Base-by-base conservation (phyloP, 805 yeast genomes). In the Blastobotrys robertii region DNA sequence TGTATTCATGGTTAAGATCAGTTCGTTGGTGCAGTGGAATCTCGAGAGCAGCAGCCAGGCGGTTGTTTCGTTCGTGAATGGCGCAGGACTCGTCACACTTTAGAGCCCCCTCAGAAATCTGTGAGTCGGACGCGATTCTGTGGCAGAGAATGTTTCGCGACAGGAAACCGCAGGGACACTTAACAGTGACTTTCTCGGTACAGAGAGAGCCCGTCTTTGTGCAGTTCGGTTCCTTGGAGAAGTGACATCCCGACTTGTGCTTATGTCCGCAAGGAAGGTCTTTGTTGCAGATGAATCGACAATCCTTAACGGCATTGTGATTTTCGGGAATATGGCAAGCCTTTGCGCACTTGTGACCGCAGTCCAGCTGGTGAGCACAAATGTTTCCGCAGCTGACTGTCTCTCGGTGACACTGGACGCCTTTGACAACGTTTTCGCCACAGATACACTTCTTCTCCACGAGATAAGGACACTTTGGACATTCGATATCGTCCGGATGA, bases 381-480 rank as follows among this genome's bases (percentile, higher is more conserved):
- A 65, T 63, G 14, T 68, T 65, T 33, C 81, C 79, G 62, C 97
- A 87, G 2, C 84, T 76, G 0, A 81, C 86, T 25, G 66, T 68
- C 2, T 68, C 67, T 48, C 80, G 84, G 39, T 79, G 80, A 63
- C 97, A 81, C 52, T 74, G 74, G 19, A 82, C 74, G 12, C 82
- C 81, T 30, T 76, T 70, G 8, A 84, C 69, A 3, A 63, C 61
- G 8, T 56, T 52, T 48, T 70, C 66, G 2, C 83, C 84, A 67
- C 92, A 83, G 50, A 71, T 69, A 57, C 94, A 83, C 15, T 48
- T 50, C 50, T 74, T 78, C 25, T 68, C 64, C 2, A 79, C 79
- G 5, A 75, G 53, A 22, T 65, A 66, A 0, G 94, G 83, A 61
- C 96, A 87, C 47, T 76, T 77, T 0, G 94, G 94, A 60, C 97